These are phyloP conservation scores for Naganishia antarctica DNA, from an alignment of 768 basidiomycete genomes.

Conservation along the genomic window DNA sequence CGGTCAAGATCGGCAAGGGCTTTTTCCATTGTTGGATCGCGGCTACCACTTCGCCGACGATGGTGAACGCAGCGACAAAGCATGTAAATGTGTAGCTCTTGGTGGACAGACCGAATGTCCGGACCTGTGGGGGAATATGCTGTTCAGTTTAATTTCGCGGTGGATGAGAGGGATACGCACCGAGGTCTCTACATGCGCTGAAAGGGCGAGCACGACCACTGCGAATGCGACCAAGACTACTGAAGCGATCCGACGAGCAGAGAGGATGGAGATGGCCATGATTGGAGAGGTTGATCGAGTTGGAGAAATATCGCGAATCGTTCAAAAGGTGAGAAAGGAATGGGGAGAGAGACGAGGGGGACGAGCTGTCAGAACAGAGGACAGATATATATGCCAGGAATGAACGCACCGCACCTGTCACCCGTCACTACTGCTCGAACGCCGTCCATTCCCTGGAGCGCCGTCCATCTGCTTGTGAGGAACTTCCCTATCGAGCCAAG, in stretches of 20 bases:
- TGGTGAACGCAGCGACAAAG: conserved; percentile 36
- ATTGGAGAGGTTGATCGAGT: no score
- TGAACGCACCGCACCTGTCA: no score
- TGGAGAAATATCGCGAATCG: no score
- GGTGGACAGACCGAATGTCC: conserved; percentile 29
- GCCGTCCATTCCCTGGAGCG: no score
- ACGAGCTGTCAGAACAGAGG: no score
- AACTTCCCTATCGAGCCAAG: no score
- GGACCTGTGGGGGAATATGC: conserved; percentile 21
- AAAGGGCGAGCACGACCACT: conserved; percentile 35
- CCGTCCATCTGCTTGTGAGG: no score
- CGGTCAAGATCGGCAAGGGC: conserved; percentile 2
- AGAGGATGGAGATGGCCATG: conserved; percentile 15
- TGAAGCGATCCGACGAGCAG: conserved; percentile 18
- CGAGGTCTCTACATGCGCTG: conserved; percentile 34
- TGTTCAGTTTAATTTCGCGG: neutral
- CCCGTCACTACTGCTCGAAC: no score
- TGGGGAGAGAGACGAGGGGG: no score
- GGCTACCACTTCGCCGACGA: conserved; percentile 29
- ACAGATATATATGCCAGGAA: no score
- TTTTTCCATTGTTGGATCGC: conserved; percentile 13
- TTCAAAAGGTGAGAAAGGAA: no score
- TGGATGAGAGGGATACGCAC: conserved; percentile 22
- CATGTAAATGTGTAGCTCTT: conserved; percentile 33
- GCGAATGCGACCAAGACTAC: conserved; percentile 27